A percentile compares a stretch with the other conserved stretches of the same genome.
phyloP scores from a whole-genome alignment of 177 flowering plant species.

The Vitis hybrid region DNA sequence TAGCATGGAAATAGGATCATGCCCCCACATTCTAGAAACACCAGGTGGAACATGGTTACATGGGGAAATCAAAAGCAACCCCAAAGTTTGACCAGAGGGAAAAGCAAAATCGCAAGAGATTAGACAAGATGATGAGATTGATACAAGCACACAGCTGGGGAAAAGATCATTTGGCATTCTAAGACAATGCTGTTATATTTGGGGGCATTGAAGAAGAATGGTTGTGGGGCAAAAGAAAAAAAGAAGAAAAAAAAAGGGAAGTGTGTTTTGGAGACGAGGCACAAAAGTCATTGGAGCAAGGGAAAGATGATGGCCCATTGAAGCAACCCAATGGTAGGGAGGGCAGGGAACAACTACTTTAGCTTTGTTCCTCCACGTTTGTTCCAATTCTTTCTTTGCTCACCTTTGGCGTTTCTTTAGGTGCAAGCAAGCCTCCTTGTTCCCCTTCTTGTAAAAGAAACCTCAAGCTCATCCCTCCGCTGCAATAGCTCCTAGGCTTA shows the following conservation, averaged over 20 bases:
- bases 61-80: constrained; percentile 14
- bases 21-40: neutral
- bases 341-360: constrained; percentile 28
- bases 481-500: too few relatives aligned
- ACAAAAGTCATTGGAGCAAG: constrained; percentile 13
- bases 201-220: too few relatives aligned
- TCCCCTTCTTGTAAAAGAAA: constrained; percentile 11
- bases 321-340: constrained; percentile 33
- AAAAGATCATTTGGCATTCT: too few relatives aligned
- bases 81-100: constrained; percentile 14
- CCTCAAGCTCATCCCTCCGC: neutral
- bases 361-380: neutral
- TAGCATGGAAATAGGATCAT: constrained; percentile 6
- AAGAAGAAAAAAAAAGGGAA: neutral
- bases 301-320: constrained; percentile 11
- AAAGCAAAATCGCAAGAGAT: neutral
- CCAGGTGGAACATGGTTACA: constrained; percentile 9
- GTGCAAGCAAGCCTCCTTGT: constrained; percentile 20
- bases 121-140: constrained; percentile 17
- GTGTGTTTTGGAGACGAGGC: constrained; percentile 1
- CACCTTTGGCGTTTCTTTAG: constrained; percentile 21
- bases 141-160: constrained; percentile 2
- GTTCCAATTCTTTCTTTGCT: neutral
- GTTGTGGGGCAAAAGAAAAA: neutral
- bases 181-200: too few relatives aligned